Conservation (phyloP, 768 basidiomycete genomes). For the Jaapia argillacea region DNA sequence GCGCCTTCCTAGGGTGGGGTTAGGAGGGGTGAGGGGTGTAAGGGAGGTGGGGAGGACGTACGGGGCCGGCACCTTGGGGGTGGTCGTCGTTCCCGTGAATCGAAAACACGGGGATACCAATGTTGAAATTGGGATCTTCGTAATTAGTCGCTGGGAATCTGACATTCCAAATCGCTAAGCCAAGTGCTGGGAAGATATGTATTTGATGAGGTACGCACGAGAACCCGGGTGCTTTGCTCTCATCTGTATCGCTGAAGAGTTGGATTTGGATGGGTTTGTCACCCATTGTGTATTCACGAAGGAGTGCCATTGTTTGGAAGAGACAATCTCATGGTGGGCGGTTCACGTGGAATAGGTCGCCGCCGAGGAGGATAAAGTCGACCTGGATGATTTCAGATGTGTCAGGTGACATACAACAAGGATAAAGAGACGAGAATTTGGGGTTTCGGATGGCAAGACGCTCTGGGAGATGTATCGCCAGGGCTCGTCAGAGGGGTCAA, state of each 20-base stretch:
- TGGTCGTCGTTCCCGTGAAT: slow-evolving; percentile 99
- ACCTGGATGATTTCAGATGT: slow-evolving; percentile 41
- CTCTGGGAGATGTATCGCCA: neutral
- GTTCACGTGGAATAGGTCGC: slow-evolving; percentile 97
- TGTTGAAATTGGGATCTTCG: slow-evolving; percentile 92
- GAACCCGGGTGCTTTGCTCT: slow-evolving; percentile 79
- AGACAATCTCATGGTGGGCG: slow-evolving; percentile 85
- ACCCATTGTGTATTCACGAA: slow-evolving; percentile 85
- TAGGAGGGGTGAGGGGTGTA: slow-evolving; percentile 31
- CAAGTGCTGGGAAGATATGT: neutral
- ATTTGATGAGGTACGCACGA: slow-evolving; percentile 40
- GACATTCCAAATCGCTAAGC: neutral
- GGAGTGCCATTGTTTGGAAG: slow-evolving; percentile 79
- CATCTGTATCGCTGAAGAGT: slow-evolving; percentile 84
- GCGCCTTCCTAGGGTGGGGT: slow-evolving; percentile 68
- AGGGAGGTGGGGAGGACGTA: slow-evolving; percentile 25
- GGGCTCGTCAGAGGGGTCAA: too few species aligned
- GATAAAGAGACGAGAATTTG: too few species aligned
- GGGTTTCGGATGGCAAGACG: too few species aligned
- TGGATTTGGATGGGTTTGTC: slow-evolving; percentile 88
- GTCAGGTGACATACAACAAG: too few species aligned
- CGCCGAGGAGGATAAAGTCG: slow-evolving; percentile 90
- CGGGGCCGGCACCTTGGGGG: slow-evolving; percentile 90
- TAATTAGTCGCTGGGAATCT: slow-evolving; percentile 97
- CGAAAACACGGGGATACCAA: slow-evolving; percentile 95